phyloP scores from a whole-genome alignment of 257 asterid species.

The Knoxia roxburghii region DNA sequence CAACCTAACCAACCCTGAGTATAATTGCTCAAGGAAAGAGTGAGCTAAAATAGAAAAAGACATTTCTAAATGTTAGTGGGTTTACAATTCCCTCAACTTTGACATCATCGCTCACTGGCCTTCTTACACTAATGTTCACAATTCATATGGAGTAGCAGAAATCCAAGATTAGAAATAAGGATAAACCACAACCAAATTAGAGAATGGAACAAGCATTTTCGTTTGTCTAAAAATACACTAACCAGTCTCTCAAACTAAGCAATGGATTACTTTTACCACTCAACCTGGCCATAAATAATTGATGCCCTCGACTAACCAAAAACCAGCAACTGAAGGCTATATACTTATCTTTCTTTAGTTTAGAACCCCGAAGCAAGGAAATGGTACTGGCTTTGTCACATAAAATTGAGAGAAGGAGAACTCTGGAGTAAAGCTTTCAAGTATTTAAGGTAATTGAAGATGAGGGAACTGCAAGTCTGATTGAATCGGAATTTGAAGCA shows the following conservation, averaged over 20 bases:
- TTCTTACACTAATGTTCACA: conserved; percentile 63
- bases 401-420: too few relatives aligned
- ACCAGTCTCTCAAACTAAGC: not conserved
- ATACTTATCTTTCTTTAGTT: conserved; percentile 60
- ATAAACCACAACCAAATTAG: not conserved
- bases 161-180: conserved; percentile 21
- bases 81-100: conserved; percentile 59
- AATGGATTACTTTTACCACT: not conserved
- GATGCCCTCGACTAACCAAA: not conserved
- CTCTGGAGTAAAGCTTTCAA: too few relatives aligned
- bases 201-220: not conserved
- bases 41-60: conserved; percentile 14
- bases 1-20: not conserved
- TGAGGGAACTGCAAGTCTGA: too few relatives aligned
- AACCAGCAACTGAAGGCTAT: conserved; percentile 58
- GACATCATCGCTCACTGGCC: conserved; percentile 73
- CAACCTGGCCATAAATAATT: not conserved
- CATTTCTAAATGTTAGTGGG: conserved; percentile 72
- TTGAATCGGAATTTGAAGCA: too few relatives aligned
- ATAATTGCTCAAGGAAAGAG: not conserved
- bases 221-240: not conserved
- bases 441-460: too few relatives aligned
- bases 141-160: conserved; percentile 61
- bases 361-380: conserved; percentile 69
- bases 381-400: conserved; percentile 59